phyloP scores from a whole-genome alignment of 2,329 filamentous ascomycete species.

The Penicillium hesseltinei region DNA sequence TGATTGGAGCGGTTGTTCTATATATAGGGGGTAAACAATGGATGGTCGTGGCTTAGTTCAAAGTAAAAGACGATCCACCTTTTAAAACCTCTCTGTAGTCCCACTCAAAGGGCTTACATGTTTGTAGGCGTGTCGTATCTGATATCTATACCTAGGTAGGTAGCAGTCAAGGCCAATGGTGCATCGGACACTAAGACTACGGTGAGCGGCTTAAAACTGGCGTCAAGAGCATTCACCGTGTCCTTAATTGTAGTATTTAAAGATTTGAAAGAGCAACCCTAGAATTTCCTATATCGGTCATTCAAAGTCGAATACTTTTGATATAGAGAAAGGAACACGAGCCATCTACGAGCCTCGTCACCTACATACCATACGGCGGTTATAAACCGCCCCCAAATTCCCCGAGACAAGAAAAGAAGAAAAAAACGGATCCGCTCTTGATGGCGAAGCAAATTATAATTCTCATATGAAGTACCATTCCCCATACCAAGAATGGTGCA shows the following conservation, averaged over 20 bases:
- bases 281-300: neutral
- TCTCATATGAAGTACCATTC: neutral
- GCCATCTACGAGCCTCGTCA: neutral
- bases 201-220: too few relatives aligned
- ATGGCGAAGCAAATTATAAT: neutral
- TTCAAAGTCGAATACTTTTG: neutral
- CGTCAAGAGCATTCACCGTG: too few relatives aligned
- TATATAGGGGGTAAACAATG: conserved; percentile 11
- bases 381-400: neutral
- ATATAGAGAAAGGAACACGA: neutral
- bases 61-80: too few relatives aligned
- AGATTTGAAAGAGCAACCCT: neutral
- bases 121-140: too few relatives aligned
- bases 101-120: too few relatives aligned
- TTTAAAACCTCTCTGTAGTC: too few relatives aligned
- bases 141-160: too few relatives aligned
- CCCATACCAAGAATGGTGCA: neutral
- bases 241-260: too few relatives aligned
- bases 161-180: too few relatives aligned
- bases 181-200: too few relatives aligned
- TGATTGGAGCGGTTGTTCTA: conserved; percentile 9
- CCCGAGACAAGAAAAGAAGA: too few relatives aligned
- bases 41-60: neutral
- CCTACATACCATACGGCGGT: neutral
- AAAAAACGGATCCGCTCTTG: neutral